Conservation (phyloP, 805 yeast genomes). For the Candida coleopterorum region DNA sequence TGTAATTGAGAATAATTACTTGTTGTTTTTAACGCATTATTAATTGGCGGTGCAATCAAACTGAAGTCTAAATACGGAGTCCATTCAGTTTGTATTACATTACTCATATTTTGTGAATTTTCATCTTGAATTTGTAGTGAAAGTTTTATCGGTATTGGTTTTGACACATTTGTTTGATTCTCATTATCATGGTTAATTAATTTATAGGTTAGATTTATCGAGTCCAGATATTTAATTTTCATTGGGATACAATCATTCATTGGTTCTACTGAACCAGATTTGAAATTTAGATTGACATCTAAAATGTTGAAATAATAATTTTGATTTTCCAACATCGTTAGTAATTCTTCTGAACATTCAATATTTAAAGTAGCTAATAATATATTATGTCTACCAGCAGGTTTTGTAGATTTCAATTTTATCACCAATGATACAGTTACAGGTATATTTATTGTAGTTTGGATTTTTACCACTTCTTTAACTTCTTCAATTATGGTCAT, state of each 20-base stretch:
- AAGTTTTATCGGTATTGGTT: constrained; percentile 23
- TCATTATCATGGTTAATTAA: constrained; percentile 23
- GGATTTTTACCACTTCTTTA: neutral
- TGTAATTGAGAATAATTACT: constrained; percentile 19
- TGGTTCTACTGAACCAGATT: constrained; percentile 27
- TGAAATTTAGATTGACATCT: constrained; percentile 21
- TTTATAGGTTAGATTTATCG: constrained; percentile 32
- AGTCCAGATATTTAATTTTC: constrained; percentile 22
- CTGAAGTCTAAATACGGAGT: constrained; percentile 35
- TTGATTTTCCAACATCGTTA: constrained; percentile 9
- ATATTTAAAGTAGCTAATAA: constrained; percentile 46
- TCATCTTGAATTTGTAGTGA: constrained; percentile 20
- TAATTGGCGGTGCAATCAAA: constrained; percentile 35
- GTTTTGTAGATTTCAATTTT: constrained; percentile 42
- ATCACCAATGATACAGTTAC: constrained; percentile 39
- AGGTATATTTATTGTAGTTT: constrained; percentile 15
- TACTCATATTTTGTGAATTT: constrained; percentile 17
- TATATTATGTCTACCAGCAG: constrained; percentile 43
- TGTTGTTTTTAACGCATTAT: constrained; percentile 29
- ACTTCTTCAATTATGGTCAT: neutral
- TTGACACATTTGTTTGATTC: constrained; percentile 15
- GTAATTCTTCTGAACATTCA: constrained; percentile 41
- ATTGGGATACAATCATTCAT: constrained; percentile 9
- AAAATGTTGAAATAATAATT: constrained; percentile 20
- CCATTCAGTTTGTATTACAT: constrained; percentile 33